Percentiles rank a stretch among this genome's conserved stretches.
Conservation (phyloP, 176 grass and related monocot species). For the Eleusine coracana region DNA sequence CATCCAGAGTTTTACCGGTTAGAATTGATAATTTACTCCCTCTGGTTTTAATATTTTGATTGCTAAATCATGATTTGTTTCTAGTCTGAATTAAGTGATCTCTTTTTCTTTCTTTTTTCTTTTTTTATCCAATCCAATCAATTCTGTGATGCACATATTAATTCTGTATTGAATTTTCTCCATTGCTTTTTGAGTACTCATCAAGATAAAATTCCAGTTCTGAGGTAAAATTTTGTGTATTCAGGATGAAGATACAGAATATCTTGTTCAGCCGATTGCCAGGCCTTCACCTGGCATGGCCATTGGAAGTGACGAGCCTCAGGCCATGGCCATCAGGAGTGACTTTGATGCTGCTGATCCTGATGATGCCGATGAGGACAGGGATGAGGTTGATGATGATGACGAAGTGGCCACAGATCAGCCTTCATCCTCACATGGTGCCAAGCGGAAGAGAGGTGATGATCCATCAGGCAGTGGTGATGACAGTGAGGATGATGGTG, state of each 20-base stretch:
- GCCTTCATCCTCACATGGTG: constrained; percentile 52
- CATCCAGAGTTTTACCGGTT: not conserved
- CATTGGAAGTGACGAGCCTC: constrained; percentile 39
- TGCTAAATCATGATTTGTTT: not conserved
- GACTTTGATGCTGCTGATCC: constrained; percentile 69
- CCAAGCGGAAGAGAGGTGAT: constrained; percentile 73
- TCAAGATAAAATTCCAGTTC: not conserved
- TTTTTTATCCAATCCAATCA: too few relatives aligned
- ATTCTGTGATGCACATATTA: not conserved
- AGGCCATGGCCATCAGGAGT: constrained; percentile 34
- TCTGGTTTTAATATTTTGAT: not conserved
- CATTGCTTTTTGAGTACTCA: not conserved
- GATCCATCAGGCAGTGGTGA: constrained; percentile 46
- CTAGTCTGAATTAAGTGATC: not conserved
- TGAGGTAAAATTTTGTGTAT: not conserved
- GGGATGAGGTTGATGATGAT: constrained; percentile 45
- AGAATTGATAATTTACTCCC: too few relatives aligned
- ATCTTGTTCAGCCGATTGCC: constrained; percentile 73
- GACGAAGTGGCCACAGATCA: constrained; percentile 7
- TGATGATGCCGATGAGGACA: constrained; percentile 69
- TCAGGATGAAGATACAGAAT: constrained; percentile 89
- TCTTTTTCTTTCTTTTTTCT: not conserved
- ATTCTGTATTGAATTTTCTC: not conserved
- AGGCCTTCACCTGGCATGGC: constrained; percentile 35
- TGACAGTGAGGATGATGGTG: constrained; percentile 51